Conservation (phyloP, 129 eudicot species). For the Artemisia argyi region DNA sequence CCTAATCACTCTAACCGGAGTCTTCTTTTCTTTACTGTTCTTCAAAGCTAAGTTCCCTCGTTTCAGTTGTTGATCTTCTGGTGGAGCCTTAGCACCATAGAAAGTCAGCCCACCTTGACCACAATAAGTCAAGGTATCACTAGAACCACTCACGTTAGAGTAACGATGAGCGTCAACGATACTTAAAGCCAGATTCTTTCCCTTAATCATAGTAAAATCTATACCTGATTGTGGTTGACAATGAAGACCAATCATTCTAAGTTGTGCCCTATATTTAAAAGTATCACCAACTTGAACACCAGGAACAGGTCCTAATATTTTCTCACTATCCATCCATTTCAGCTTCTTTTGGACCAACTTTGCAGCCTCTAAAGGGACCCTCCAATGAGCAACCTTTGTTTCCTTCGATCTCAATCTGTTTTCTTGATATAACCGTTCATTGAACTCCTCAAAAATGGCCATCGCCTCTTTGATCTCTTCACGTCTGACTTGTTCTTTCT, state of each 20-base stretch:
- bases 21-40: slow-evolving; percentile 35
- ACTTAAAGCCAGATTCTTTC: slow-evolving; percentile 52
- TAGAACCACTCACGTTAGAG: slow-evolving; percentile 24
- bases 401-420: slow-evolving; percentile 13
- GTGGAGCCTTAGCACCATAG: not conserved
- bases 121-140: slow-evolving; percentile 37
- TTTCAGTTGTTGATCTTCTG: slow-evolving; percentile 39
- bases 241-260: slow-evolving; percentile 53
- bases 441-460: slow-evolving; percentile 21
- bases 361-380: slow-evolving; percentile 28
- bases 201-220: slow-evolving; percentile 40
- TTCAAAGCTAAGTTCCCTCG: slow-evolving; percentile 45
- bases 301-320: slow-evolving; percentile 39
- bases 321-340: slow-evolving; percentile 30
- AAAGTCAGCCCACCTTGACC: slow-evolving; percentile 60
- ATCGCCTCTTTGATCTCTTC: slow-evolving; percentile 37
- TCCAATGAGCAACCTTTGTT: not conserved
- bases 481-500: slow-evolving; percentile 12
- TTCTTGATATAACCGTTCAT: not conserved
- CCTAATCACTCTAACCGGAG: slow-evolving; percentile 38
- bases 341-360: slow-evolving; percentile 17
- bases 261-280: slow-evolving; percentile 44
- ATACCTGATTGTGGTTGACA: slow-evolving; percentile 44
- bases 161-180: slow-evolving; percentile 59
- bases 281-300: slow-evolving; percentile 61